These are phyloP conservation scores for Emergomyces africanus DNA, from an alignment of 2,329 filamentous ascomycete species.

Conservation along the genomic window DNA sequence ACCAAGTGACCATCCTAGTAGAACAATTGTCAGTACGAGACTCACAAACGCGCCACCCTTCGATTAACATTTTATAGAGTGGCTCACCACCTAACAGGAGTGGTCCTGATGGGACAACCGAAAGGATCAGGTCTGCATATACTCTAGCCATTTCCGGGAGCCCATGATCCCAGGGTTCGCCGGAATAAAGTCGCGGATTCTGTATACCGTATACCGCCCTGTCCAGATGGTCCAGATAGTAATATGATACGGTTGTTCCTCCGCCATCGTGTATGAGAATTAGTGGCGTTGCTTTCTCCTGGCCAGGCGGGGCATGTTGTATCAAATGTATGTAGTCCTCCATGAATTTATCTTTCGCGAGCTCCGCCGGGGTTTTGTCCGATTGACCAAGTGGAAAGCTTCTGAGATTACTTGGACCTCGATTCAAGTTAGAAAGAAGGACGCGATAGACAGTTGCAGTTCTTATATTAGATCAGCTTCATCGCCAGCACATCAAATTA, in stretches of 20 bases:
- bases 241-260: slow-evolving; percentile 47
- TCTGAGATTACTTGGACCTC: too few relatives aligned
- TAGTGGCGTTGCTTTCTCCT: slow-evolving; percentile 27
- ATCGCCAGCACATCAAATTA: not conserved
- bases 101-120: slow-evolving; percentile 8
- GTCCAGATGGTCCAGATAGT: slow-evolving; percentile 38
- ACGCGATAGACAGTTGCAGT: not conserved
- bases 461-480: not conserved
- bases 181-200: slow-evolving; percentile 41
- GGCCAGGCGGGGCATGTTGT: slow-evolving; percentile 5
- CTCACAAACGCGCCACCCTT: not conserved
- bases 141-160: slow-evolving; percentile 42
- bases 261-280: slow-evolving; percentile 50
- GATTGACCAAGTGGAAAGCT: not conserved
- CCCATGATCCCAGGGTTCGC: slow-evolving; percentile 38
- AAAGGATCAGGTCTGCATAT: slow-evolving; percentile 37
- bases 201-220: slow-evolving; percentile 43
- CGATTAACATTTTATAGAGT: not conserved
- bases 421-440: too few relatives aligned
- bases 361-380: not conserved
- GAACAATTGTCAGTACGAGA: not conserved
- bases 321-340: slow-evolving; percentile 9
- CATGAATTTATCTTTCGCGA: not conserved
- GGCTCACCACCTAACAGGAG: slow-evolving; percentile 12
- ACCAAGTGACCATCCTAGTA: slow-evolving; percentile 14